Conservation (phyloP, 305 asterid species). For the Fraxinus sp. region DNA sequence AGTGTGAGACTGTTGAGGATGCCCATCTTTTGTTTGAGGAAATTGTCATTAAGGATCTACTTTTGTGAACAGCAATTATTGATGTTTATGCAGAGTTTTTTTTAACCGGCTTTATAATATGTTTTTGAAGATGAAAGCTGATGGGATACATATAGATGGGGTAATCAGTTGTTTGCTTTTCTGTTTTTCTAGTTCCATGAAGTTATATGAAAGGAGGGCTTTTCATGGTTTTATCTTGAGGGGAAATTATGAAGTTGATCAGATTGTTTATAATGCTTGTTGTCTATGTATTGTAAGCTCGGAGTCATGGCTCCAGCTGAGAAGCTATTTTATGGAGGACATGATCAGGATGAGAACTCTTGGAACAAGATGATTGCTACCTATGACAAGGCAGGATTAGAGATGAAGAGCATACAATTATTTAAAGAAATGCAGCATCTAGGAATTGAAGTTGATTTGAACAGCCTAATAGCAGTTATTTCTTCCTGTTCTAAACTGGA, state of each 20-base stretch:
- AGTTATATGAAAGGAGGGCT: conserved; percentile 65
- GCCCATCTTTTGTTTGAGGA: conserved; percentile 48
- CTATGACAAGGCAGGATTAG: conserved; percentile 55
- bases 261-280: conserved; percentile 33
- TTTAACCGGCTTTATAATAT: too few species aligned
- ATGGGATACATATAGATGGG: conserved; percentile 56
- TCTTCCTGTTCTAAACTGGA: conserved; percentile 61
- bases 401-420: conserved; percentile 44
- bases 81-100: conserved; percentile 44
- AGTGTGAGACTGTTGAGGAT: conserved; percentile 56
- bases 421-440: conserved; percentile 56
- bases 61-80: conserved; percentile 64
- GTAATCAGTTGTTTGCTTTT: conserved; percentile 56
- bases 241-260: conserved; percentile 40
- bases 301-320: conserved; percentile 47
- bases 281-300: conserved; percentile 73
- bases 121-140: conserved; percentile 50
- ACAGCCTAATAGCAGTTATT: conserved; percentile 54
- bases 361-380: conserved; percentile 60
- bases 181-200: too few species aligned
- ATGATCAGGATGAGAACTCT: conserved; percentile 38
- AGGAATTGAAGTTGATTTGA: conserved; percentile 40
- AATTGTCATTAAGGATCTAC: conserved; percentile 50
- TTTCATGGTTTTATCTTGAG: conserved; percentile 63
- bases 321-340: conserved; percentile 37